Percentiles rank a stretch among this genome's conserved stretches.
These are phyloP conservation scores for Gillenia trifoliata DNA, from an alignment of 306 rosid genomes.

Conservation along the genomic window DNA sequence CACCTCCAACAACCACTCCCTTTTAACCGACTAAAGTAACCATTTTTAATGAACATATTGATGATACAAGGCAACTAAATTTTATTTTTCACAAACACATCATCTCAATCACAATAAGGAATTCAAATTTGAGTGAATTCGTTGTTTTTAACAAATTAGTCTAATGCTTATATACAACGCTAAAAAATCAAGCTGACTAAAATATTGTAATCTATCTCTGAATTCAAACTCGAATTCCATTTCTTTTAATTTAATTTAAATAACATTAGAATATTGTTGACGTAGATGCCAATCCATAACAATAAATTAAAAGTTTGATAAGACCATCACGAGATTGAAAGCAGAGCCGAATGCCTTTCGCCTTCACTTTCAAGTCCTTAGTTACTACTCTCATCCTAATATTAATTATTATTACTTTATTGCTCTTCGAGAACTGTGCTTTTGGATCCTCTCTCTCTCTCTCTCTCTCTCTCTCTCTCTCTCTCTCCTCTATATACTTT, in stretches of 20 bases:
- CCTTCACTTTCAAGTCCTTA: conserved; percentile 43
- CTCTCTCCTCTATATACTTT: conserved; percentile 28
- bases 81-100: no score
- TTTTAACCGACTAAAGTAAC: background rate
- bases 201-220: no score
- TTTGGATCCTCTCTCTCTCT: conserved; percentile 20
- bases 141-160: no score
- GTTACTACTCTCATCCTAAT: conserved; percentile 33
- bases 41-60: conserved; percentile 1
- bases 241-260: no score
- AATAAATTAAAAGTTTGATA: background rate
- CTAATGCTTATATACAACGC: no score
- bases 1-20: conserved; percentile 27
- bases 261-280: rapidly evolving
- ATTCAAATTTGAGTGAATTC: no score
- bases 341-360: conserved; percentile 27
- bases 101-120: rapidly evolving
- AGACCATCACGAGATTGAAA: background rate
- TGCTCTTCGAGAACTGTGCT: conserved; percentile 62
- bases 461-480: background rate
- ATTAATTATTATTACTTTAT: conserved; percentile 40
- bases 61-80: background rate
- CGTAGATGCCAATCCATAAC: background rate
- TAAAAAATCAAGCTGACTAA: no score
- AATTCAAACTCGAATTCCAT: no score